phyloP scores from a whole-genome alignment of 2,329 filamentous ascomycete genomes.

The Ophiocordyceps sinensis region DNA sequence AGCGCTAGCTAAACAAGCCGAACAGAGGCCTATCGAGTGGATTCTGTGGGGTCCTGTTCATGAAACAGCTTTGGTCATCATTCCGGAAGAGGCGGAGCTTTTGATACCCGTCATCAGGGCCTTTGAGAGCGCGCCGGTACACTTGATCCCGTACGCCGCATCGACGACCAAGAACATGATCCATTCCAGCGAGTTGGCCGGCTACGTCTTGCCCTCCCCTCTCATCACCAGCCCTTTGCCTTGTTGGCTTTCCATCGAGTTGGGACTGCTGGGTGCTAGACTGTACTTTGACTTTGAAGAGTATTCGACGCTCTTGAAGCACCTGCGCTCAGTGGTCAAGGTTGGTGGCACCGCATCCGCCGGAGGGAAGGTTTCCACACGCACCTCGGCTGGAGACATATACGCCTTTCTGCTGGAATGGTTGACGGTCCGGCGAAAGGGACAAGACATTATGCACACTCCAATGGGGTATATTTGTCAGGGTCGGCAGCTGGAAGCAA shows the following conservation, averaged over 20 bases:
- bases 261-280: slow-evolving; percentile 45
- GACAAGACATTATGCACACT: neutral
- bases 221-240: slow-evolving; percentile 27
- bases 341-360: neutral
- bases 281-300: slow-evolving; percentile 43
- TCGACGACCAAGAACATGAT: slow-evolving; percentile 47
- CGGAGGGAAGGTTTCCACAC: neutral
- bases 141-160: slow-evolving; percentile 43
- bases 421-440: neutral
- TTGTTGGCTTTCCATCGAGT: slow-evolving; percentile 37
- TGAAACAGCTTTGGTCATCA: slow-evolving; percentile 39
- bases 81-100: slow-evolving; percentile 46
- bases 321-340: neutral
- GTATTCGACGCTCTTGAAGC: slow-evolving; percentile 15
- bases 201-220: slow-evolving; percentile 34
- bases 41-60: slow-evolving; percentile 37
- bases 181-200: slow-evolving; percentile 38
- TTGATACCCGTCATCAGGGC: slow-evolving; percentile 30
- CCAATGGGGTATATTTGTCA: slow-evolving; percentile 1
- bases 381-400: neutral
- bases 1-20: neutral
- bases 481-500: neutral
- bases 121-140: slow-evolving; percentile 10
- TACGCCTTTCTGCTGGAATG: neutral
- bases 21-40: slow-evolving; percentile 41